These are phyloP conservation scores for Suillus fuscotomentosus DNA, from an alignment of 768 basidiomycete genomes.

Conservation along the genomic window DNA sequence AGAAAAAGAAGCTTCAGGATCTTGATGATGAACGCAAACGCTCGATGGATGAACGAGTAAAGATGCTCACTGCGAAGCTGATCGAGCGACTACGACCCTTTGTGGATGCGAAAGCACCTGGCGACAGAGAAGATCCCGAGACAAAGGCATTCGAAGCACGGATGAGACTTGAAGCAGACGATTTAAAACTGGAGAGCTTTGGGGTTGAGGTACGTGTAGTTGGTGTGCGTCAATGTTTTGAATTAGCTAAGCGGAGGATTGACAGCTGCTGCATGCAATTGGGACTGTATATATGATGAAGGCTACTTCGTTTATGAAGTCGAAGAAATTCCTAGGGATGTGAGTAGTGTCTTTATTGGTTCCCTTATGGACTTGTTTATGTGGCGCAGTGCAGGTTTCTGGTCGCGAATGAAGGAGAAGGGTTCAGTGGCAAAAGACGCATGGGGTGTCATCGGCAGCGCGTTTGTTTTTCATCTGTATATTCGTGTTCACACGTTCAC, in stretches of 20 bases:
- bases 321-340: slow-evolving; percentile 88
- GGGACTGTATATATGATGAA: slow-evolving; percentile 93
- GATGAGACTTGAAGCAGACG: slow-evolving; percentile 85
- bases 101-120: slow-evolving; percentile 85
- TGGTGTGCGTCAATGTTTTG: background rate
- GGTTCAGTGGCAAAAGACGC: slow-evolving; percentile 92
- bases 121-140: slow-evolving; percentile 79
- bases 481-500: background rate
- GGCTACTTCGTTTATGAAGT: slow-evolving; percentile 87
- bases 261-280: slow-evolving; percentile 83
- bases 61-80: slow-evolving; percentile 73
- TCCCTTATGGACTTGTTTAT: slow-evolving; percentile 10
- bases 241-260: background rate
- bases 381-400: slow-evolving; percentile 73
- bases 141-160: slow-evolving; percentile 72
- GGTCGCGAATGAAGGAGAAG: slow-evolving; percentile 92
- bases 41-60: slow-evolving; percentile 77
- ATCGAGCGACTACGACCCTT: slow-evolving; percentile 85
- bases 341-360: slow-evolving; percentile 38
- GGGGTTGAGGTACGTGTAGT: slow-evolving; percentile 77
- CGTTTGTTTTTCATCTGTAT: slow-evolving; percentile 51
- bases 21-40: slow-evolving; percentile 80
- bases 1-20: slow-evolving; percentile 78
- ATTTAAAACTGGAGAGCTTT: slow-evolving; percentile 96
- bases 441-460: slow-evolving; percentile 95